These are phyloP conservation scores for Lyophyllum shimeji DNA, from an alignment of 768 basidiomycete species.

Conservation along the genomic window DNA sequence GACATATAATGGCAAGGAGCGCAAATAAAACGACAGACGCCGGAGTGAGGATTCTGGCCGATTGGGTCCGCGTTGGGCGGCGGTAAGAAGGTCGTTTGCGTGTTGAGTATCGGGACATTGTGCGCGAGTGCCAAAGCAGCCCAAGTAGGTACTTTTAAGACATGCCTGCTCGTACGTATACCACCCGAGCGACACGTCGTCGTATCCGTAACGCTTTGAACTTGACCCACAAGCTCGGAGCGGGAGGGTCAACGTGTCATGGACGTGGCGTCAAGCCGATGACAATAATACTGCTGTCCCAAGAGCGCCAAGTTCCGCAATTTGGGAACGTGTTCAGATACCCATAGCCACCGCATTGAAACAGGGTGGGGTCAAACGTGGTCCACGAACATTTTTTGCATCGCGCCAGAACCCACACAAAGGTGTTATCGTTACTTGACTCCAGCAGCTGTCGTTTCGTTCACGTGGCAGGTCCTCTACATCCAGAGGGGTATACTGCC, in stretches of 20 bases:
- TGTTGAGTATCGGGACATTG: conserved; percentile 13
- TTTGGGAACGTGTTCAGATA: background rate
- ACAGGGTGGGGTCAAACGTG: background rate
- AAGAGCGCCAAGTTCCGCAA: background rate
- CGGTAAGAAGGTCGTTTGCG: conserved; percentile 11
- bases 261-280: conserved; percentile 5
- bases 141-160: background rate
- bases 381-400: background rate
- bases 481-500: no score
- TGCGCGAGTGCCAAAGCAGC: background rate
- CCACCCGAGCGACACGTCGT: conserved; percentile 4
- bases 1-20: conserved; percentile 61
- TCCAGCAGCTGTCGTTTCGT: no score
- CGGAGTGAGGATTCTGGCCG: conserved; percentile 30
- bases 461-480: no score
- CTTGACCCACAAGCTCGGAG: background rate
- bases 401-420: background rate
- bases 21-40: conserved; percentile 48
- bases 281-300: no score
- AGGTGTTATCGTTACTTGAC: no score
- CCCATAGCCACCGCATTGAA: background rate
- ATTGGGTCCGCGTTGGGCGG: conserved; percentile 9
- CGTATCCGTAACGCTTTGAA: background rate
- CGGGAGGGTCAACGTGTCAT: conserved; percentile 1
- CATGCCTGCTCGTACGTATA: background rate